Percentiles rank a stretch among this genome's conserved stretches.
These are phyloP conservation scores for Flaveria robusta DNA, from an alignment of 129 eudicot genomes.

Conservation along the genomic window DNA sequence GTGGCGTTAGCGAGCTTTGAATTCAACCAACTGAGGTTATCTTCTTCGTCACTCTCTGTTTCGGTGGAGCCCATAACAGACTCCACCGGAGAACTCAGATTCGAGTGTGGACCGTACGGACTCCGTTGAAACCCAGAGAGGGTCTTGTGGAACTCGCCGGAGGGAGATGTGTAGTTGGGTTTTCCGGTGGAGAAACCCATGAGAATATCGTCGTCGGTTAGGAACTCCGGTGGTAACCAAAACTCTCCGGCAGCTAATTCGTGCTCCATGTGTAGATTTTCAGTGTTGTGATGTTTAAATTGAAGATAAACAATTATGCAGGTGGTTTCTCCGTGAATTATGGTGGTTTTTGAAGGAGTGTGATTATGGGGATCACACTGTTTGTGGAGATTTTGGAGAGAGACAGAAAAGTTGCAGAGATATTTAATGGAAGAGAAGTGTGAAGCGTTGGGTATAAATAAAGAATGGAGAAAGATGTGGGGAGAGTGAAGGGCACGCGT, in stretches of 20 bases:
- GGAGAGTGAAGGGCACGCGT: slow-evolving; percentile 34
- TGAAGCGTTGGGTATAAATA: slow-evolving; percentile 36
- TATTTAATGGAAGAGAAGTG: slow-evolving; percentile 32
- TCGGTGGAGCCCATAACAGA: slow-evolving; percentile 65
- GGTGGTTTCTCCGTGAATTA: background rate
- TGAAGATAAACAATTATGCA: background rate
- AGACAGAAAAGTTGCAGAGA: slow-evolving; percentile 32
- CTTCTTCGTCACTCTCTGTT: slow-evolving; percentile 87
- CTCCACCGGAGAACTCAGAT: slow-evolving; percentile 69
- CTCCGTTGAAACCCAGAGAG: slow-evolving; percentile 20
- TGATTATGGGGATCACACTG: slow-evolving; percentile 33
- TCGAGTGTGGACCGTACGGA: slow-evolving; percentile 47
- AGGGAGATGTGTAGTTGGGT: background rate
- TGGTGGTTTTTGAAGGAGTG: too few species aligned
- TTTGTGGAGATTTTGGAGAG: slow-evolving; percentile 20
- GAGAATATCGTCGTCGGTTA: slow-evolving; percentile 67
- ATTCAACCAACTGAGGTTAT: slow-evolving; percentile 46
- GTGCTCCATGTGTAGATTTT: slow-evolving; percentile 48
- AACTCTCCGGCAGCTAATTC: slow-evolving; percentile 70
- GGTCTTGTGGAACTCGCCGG: background rate
- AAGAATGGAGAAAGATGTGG: slow-evolving; percentile 26
- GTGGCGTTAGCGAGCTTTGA: slow-evolving; percentile 36
- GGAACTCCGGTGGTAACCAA: slow-evolving; percentile 84
- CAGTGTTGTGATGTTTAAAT: background rate
- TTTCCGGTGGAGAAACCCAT: slow-evolving; percentile 32